Percentiles rank a stretch among this genome's conserved stretches.
Evolutionary conservation across 257 asterid species (phyloP).

Genomic region (Solanum chmielewskii): DNA sequence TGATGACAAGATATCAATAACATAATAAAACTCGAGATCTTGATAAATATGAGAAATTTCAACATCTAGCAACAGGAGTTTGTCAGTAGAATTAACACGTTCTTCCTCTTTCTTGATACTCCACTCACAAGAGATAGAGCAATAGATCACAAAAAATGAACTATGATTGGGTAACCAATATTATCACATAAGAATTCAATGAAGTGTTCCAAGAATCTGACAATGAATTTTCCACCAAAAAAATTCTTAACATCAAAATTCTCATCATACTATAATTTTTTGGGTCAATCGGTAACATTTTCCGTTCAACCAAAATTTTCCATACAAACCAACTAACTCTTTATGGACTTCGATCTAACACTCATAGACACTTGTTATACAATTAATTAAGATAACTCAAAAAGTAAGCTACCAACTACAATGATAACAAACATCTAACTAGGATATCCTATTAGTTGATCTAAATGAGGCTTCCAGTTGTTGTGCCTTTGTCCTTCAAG

Average conservation of each 20-base stretch:
- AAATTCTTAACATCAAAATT: not conserved
- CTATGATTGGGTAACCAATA: not conserved
- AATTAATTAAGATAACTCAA: too few species aligned
- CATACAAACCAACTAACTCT: too few species aligned
- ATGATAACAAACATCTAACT: too few species aligned
- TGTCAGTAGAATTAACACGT: not conserved
- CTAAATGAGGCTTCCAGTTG: too few species aligned
- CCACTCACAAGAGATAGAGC: not conserved
- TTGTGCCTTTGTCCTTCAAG: too few species aligned
- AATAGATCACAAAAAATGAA: not conserved
- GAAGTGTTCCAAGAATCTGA: not conserved
- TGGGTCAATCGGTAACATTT: too few species aligned
- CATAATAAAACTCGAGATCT: not conserved
- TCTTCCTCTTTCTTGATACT: not conserved
- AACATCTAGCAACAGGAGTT: not conserved
- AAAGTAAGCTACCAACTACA: too few species aligned
- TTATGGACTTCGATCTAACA: too few species aligned
- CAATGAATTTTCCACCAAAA: not conserved
- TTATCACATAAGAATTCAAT: not conserved
- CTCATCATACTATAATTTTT: too few species aligned
- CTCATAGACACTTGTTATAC: too few species aligned
- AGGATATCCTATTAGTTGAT: too few species aligned
- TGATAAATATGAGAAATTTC: not conserved
- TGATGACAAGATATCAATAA: not conserved
- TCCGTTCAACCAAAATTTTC: too few species aligned